These are phyloP conservation scores for Moricandia moricandioides DNA, from an alignment of 345 rosid species.

Conservation along the genomic window DNA sequence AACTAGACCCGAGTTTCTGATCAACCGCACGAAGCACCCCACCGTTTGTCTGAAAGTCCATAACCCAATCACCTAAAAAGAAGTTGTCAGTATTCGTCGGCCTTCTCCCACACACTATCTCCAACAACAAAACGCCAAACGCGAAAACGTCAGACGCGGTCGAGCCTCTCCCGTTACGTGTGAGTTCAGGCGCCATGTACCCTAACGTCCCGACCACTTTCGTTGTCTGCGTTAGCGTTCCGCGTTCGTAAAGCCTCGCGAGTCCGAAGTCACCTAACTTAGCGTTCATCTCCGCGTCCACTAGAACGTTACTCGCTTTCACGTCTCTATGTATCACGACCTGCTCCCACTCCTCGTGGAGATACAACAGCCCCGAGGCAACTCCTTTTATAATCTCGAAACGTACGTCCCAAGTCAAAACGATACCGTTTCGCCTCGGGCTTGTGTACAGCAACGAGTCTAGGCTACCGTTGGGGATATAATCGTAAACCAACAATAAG, in stretches of 20 bases:
- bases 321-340: conserved; percentile 36
- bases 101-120: conserved; percentile 46
- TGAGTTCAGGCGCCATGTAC: conserved; percentile 62
- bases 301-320: conserved; percentile 34
- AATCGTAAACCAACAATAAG: background rate
- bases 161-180: conserved; percentile 49
- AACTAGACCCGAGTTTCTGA: conserved; percentile 35
- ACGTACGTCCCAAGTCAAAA: conserved; percentile 29
- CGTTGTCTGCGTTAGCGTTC: conserved; percentile 43
- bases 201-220: conserved; percentile 64
- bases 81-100: conserved; percentile 37
- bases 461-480: conserved; percentile 15
- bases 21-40: conserved; percentile 43
- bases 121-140: conserved; percentile 52
- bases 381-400: conserved; percentile 28
- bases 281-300: conserved; percentile 31
- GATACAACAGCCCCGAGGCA: conserved; percentile 30
- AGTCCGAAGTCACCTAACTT: conserved; percentile 62
- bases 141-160: conserved; percentile 62
- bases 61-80: conserved; percentile 51
- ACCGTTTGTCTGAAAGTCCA: conserved; percentile 38
- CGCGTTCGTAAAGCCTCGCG: conserved; percentile 61
- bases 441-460: conserved; percentile 20
- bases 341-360: conserved; percentile 40
- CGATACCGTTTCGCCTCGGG: conserved; percentile 4